Percentiles rank a stretch among this genome's conserved stretches.
These are phyloP conservation scores for Carpinus fangiana DNA, from an alignment of 306 rosid genomes.

Conservation along the genomic window DNA sequence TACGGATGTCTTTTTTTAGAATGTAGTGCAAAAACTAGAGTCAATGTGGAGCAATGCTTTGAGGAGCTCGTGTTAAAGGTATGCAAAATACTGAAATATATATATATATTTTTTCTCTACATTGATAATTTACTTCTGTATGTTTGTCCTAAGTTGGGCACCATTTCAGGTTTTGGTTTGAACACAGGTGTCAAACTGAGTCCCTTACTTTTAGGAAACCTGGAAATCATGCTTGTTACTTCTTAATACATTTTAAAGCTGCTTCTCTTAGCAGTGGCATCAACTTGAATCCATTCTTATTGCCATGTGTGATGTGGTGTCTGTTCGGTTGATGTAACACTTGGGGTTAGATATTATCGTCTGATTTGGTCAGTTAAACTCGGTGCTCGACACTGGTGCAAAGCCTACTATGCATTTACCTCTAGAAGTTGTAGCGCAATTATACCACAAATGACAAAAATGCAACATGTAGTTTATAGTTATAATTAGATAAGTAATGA, in stretches of 20 bases:
- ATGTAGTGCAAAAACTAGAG: slow-evolving; percentile 82
- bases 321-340: not conserved
- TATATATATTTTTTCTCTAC: not conserved
- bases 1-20: slow-evolving; percentile 72
- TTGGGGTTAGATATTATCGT: not conserved
- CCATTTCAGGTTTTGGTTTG: not conserved
- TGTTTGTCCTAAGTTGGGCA: not conserved
- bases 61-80: slow-evolving; percentile 84
- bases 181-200: not conserved
- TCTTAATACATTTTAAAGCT: not conserved
- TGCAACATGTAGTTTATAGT: not conserved
- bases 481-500: not conserved
- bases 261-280: not conserved
- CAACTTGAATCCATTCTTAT: not conserved
- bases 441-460: not conserved
- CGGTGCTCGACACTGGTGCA: not conserved
- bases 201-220: not conserved
- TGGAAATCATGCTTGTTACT: not conserved
- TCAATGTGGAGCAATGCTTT: slow-evolving; percentile 70
- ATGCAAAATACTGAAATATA: not conserved
- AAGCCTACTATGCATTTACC: not conserved
- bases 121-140: not conserved
- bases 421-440: not conserved
- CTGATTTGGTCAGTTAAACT: not conserved
- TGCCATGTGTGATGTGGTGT: not conserved